Conservation (phyloP, 176 grass and related monocot species). For the Aegilops bicornis region DNA sequence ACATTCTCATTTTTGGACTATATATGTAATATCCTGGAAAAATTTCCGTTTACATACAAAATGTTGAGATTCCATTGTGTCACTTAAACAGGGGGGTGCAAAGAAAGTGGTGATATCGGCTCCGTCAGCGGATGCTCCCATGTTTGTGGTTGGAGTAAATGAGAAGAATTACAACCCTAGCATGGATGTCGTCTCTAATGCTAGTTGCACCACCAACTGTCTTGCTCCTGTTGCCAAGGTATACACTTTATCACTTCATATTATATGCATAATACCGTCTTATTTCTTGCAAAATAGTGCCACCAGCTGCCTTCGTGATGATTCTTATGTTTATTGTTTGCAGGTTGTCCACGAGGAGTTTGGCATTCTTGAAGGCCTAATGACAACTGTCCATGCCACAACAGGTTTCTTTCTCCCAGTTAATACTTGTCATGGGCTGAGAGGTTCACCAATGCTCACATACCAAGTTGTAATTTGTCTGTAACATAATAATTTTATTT, state of each 20-base stretch:
- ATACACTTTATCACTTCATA: background rate
- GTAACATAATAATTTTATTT: constrained; percentile 2
- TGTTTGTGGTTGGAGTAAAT: constrained; percentile 85
- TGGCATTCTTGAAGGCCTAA: constrained; percentile 75
- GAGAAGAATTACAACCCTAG: constrained; percentile 59
- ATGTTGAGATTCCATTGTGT: background rate
- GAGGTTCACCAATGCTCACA: background rate
- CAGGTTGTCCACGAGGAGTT: constrained; percentile 84
- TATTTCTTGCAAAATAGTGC: background rate
- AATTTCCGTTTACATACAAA: background rate
- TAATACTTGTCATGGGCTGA: constrained; percentile 10
- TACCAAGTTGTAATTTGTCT: background rate
- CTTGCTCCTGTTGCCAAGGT: constrained; percentile 89
- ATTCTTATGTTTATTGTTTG: constrained; percentile 28
- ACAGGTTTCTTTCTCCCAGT: constrained; percentile 50
- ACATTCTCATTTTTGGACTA: background rate
- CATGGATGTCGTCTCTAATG: constrained; percentile 82
- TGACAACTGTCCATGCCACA: constrained; percentile 90
- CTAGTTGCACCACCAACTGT: constrained; percentile 82
- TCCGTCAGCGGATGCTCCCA: constrained; percentile 78
- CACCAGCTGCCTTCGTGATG: background rate
- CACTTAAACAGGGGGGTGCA: constrained; percentile 55
- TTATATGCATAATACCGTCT: background rate
- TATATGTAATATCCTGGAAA: background rate
- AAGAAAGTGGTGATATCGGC: constrained; percentile 88